Conservation (phyloP, 2,329 filamentous ascomycete species). For the Cadophora sp. region DNA sequence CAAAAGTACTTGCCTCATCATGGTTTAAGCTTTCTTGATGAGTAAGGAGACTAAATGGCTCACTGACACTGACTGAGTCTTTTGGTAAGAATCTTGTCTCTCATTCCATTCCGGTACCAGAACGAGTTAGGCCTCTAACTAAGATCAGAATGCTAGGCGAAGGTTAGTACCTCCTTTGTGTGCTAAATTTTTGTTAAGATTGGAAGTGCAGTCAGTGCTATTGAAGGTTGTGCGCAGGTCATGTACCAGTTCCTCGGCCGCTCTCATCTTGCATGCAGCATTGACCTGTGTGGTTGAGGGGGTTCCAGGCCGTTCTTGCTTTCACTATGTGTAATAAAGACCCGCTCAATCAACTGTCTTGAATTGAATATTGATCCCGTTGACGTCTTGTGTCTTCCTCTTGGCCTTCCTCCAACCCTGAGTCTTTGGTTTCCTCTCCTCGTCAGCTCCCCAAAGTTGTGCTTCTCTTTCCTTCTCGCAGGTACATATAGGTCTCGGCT, state of each 20-base stretch:
- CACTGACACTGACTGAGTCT: not conserved
- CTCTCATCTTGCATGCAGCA: no score
- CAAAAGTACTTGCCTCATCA: not conserved
- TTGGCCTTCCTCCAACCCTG: conserved; percentile 31
- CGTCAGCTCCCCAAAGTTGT: conserved; percentile 39
- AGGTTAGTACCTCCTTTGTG: no score
- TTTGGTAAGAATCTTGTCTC: no score
- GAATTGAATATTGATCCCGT: conserved; percentile 32
- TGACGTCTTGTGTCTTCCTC: conserved; percentile 1
- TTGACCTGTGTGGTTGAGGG: no score
- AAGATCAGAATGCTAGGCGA: no score
- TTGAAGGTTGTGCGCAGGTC: no score
- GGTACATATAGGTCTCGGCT: conserved; percentile 37
- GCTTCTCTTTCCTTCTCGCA: conserved; percentile 44
- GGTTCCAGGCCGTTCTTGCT: not conserved
- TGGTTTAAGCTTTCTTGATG: not conserved
- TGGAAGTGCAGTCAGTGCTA: no score
- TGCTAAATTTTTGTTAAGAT: no score
- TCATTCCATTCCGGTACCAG: not conserved
- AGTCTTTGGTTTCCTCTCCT: conserved; percentile 22
- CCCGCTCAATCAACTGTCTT: conserved; percentile 24
- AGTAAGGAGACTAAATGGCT: not conserved
- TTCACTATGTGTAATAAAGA: not conserved
- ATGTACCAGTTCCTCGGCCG: no score
- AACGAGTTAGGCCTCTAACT: no score